Base-by-base conservation (phyloP, 2,329 filamentous ascomycete genomes). In the Sporothrix phasma region DNA sequence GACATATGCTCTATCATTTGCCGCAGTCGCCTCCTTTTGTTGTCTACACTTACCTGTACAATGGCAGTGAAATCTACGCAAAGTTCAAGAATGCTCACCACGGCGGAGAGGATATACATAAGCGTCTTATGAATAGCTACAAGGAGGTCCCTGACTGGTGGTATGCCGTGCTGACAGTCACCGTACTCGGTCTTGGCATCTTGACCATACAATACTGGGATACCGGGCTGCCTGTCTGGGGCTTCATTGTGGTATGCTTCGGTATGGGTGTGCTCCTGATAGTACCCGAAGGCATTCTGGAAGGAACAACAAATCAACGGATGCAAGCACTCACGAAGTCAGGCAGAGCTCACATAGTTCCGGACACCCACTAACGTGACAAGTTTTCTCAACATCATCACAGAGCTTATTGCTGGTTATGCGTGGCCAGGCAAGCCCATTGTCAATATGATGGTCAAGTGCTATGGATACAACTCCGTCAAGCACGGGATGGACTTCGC, bases 1-100 rank as follows among this genome's bases (percentile, higher is more conserved):
- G 24, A 74, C 80, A n/a, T 84, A 83, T 73, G 74, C 80, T 66
- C 81, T 79, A 71, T 84, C 83, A 73, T 84, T 84, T 64, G 80
- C 76, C 60, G 78, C 83, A 34, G 84, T 83, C 66, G 76, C 81
- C 0, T 79, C 80, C 19, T 79, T n/a, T 78, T 0, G 71, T 84
- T 22, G 78, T 79, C 5, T 81, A 83, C 64, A 79, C 80, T 24
- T 69, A 73, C 19, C 74, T 84, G 1, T 83, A 82, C 70, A 79
- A 84, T 69, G 76, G 80, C 3, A 76, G 78, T 61, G 80, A 83
- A 67, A 79, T 84, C 69, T 75, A 82, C 66, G 76, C 75, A 53
- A 76, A 74, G 68, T 77, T 75, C 64, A 76, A 75, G 62, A 69
- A 71, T 59, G 67, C 70, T 17, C 73, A 76, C 47, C 70, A 64